phyloP scores from a whole-genome alignment of 257 asterid genomes.

The Solanum sejunctum region DNA sequence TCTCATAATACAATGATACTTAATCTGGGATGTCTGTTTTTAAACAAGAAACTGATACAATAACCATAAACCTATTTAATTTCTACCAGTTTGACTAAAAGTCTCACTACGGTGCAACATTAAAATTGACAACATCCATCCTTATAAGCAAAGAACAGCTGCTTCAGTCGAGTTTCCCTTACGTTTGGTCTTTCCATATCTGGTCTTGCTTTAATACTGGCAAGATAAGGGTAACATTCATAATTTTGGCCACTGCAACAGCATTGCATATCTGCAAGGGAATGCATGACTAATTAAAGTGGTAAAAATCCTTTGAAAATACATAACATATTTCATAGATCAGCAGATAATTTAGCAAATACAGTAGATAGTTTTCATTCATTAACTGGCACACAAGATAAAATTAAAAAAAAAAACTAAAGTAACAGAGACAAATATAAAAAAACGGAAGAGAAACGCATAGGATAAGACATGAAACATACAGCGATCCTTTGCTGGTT shows the following conservation, averaged over 20 bases:
- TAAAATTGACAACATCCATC: background rate
- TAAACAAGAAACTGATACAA: background rate
- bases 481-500: conserved; percentile 99
- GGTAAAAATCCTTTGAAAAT: background rate
- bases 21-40: background rate
- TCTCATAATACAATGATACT: background rate
- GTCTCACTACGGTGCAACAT: background rate
- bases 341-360: background rate
- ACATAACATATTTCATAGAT: background rate
- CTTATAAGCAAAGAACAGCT: background rate
- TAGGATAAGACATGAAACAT: conserved; percentile 10
- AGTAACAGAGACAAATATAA: background rate
- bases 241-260: conserved; percentile 93
- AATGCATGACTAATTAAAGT: background rate
- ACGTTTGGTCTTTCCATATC: conserved; percentile 99
- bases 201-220: conserved; percentile 99
- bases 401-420: background rate
- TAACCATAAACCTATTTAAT: background rate
- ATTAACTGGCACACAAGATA: background rate
- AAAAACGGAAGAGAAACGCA: background rate
- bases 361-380: background rate
- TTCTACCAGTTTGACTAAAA: background rate
- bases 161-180: conserved; percentile 29
- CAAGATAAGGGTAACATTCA: conserved; percentile 93
- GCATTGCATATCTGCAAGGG: conserved; percentile 91